Base-by-base conservation (phyloP, 306 rosid genomes). In the Castanea sativa region DNA sequence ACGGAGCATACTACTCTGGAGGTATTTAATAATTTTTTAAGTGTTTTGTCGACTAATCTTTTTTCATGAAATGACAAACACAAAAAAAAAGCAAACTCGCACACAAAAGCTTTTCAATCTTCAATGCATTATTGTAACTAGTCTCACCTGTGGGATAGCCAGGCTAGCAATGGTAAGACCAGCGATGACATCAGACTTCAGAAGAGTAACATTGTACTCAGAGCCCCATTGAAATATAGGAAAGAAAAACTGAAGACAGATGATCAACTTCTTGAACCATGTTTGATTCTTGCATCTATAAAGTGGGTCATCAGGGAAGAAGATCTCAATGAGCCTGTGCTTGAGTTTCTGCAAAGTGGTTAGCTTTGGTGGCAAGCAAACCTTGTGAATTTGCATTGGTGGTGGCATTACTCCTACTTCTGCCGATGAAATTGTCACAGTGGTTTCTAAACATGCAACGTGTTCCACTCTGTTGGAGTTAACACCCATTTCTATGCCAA, bases 151-250 rank as follows among this genome's bases (percentile, higher is more conserved):
- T 38, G 99, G 99, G 73, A 96, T 96, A 58, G 98, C 96, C 6
- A 96, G 97, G 76, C 97, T 93, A 45, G 98, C 99, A 81, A 96
- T 96, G 80, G 99, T 96, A 88, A 96, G 97, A 7, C 99, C 99
- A 35, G 98, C 90, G 53, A 96, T 82, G 76, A 83, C 2, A 52
- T 96, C 99, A 51, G 94, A 88, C 73, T 86, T 91, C 68, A 96
- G 85, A 74, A 90, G 94, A 3, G 51, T 11, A 5, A 85, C 78
- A 58, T 57, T 79, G 81, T 96, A 93, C 1, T 76, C 72, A 9
- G 98, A 96, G 0, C 84, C 99, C 99, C 98, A 96, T 30, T 96
- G 96, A 74, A 91, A 93, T 43, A 96, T 87, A 3, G 99, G 98
- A 81, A 93, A 91, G 73, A 93, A 45, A 63, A 77, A 89, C 18